Percentiles rank a stretch among this genome's conserved stretches.
Evolutionary conservation across 2,329 filamentous ascomycete species (phyloP).

Genomic region (Ceratocystis alfenasii): DNA sequence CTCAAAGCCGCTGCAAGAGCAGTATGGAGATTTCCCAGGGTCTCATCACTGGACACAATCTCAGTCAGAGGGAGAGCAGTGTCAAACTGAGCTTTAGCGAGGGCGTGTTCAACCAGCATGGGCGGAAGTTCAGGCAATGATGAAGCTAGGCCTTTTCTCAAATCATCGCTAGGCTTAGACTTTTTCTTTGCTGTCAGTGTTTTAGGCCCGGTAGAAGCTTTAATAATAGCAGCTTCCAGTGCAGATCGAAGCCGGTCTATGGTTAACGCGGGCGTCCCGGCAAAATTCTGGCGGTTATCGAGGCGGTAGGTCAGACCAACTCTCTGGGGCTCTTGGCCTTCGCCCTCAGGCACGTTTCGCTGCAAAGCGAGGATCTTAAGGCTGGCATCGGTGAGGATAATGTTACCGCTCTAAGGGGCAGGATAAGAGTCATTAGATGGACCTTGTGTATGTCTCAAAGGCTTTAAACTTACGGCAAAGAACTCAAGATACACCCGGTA

Average conservation of each 20-base stretch:
- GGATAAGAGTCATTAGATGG: neutral
- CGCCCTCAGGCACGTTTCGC: slow-evolving; percentile 66
- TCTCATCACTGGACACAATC: slow-evolving; percentile 52
- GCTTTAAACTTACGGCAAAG: slow-evolving; percentile 49
- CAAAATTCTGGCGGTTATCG: slow-evolving; percentile 72
- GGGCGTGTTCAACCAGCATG: slow-evolving; percentile 73
- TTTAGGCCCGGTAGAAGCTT: slow-evolving; percentile 34
- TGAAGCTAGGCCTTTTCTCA: slow-evolving; percentile 69
- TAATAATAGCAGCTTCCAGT: slow-evolving; percentile 53
- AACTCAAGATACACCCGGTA: slow-evolving; percentile 88
- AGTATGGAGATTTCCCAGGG: slow-evolving; percentile 54
- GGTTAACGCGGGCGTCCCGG: slow-evolving; percentile 62
- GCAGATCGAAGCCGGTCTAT: slow-evolving; percentile 58
- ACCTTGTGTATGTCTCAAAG: neutral
- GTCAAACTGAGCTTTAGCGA: slow-evolving; percentile 60
- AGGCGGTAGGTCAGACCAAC: slow-evolving; percentile 68
- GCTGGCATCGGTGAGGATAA: slow-evolving; percentile 79
- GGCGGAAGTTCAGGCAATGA: slow-evolving; percentile 84
- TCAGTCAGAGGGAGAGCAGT: slow-evolving; percentile 53
- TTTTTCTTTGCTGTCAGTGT: slow-evolving; percentile 42
- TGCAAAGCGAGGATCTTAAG: slow-evolving; percentile 71
- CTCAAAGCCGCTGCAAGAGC: slow-evolving; percentile 59
- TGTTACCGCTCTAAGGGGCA: slow-evolving; percentile 57
- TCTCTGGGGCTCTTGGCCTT: slow-evolving; percentile 71
- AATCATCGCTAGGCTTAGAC: slow-evolving; percentile 58